A percentile compares a stretch with the other conserved stretches of the same genome.
These are phyloP conservation scores for Nissolia schottii DNA, from an alignment of 306 rosid species.

Conservation along the genomic window DNA sequence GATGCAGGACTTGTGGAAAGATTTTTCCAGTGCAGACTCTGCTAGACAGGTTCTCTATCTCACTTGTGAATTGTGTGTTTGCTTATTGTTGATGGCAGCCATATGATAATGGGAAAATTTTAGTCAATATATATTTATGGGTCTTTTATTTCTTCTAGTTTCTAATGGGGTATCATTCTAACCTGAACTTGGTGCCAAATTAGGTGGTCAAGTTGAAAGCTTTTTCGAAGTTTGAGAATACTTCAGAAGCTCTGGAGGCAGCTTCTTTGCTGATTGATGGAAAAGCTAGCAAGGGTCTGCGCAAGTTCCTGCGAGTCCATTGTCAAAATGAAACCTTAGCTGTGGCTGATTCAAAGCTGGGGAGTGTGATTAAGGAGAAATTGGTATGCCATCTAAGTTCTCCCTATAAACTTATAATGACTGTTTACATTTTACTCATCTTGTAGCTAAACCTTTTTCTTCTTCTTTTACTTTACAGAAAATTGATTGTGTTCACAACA, in stretches of 20 bases:
- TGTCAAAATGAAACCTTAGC: slow-evolving; percentile 73
- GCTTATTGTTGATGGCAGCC: too few relatives aligned
- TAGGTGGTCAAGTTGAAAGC: slow-evolving; percentile 85
- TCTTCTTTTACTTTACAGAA: slow-evolving; percentile 42
- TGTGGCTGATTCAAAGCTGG: slow-evolving; percentile 91
- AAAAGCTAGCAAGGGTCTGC: slow-evolving; percentile 83
- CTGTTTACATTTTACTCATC: not conserved
- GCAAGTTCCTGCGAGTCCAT: slow-evolving; percentile 73
- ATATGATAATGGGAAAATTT: not conserved
- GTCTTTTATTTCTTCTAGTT: not conserved
- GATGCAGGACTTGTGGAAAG: slow-evolving; percentile 59
- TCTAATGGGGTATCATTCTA: slow-evolving; percentile 2
- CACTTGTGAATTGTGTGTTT: too few relatives aligned
- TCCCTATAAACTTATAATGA: not conserved
- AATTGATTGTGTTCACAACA: slow-evolving; percentile 81
- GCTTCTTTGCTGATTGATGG: slow-evolving; percentile 70
- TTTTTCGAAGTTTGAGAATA: slow-evolving; percentile 81
- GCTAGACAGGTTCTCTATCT: slow-evolving; percentile 65
- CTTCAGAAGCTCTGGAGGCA: slow-evolving; percentile 81
- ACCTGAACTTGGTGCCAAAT: not conserved
- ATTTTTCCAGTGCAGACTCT: slow-evolving; percentile 54
- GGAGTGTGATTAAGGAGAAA: slow-evolving; percentile 78
- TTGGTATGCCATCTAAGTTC: slow-evolving; percentile 40
- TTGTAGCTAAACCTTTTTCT: not conserved
- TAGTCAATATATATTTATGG: not conserved